phyloP scores from a whole-genome alignment of 2,329 filamentous ascomycete genomes.

The Trichoderma sp. region DNA sequence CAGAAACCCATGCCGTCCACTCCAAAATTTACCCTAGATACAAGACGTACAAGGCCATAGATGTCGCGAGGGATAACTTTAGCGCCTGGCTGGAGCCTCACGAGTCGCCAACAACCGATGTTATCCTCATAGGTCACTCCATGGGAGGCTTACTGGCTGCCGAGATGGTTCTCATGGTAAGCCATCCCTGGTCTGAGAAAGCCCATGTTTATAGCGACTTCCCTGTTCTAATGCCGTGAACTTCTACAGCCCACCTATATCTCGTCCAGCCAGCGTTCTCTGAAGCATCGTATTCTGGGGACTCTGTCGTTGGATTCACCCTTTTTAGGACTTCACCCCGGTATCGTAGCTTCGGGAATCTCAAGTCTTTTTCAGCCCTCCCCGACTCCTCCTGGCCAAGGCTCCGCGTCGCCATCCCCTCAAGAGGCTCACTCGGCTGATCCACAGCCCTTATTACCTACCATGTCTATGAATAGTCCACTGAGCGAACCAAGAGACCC shows the following conservation, averaged over 20 bases:
- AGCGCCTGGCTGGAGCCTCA: constrained; percentile 79
- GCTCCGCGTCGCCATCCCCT: not conserved
- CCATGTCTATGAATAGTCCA: constrained; percentile 19
- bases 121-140: constrained; percentile 81
- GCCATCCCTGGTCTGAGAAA: constrained; percentile 16
- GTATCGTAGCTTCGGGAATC: constrained; percentile 79
- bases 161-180: constrained; percentile 68
- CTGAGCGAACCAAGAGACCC: constrained; percentile 46
- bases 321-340: constrained; percentile 84
- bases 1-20: constrained; percentile 75
- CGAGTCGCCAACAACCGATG: constrained; percentile 69
- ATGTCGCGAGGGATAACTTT: constrained; percentile 77
- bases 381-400: constrained; percentile 27
- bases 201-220: not conserved
- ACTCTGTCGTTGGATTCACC: constrained; percentile 82
- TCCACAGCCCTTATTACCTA: constrained; percentile 6
- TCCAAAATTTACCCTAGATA: constrained; percentile 84
- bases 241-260: constrained; percentile 34
- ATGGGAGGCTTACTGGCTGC: constrained; percentile 84
- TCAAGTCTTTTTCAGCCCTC: constrained; percentile 68
- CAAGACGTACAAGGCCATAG: constrained; percentile 69
- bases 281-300: constrained; percentile 75
- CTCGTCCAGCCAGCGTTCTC: constrained; percentile 39
- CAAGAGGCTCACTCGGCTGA: constrained; percentile 17
- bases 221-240: not conserved